Conservation (phyloP, 169 alveolate species). For the Cryptosporidium ubiquitum region DNA sequence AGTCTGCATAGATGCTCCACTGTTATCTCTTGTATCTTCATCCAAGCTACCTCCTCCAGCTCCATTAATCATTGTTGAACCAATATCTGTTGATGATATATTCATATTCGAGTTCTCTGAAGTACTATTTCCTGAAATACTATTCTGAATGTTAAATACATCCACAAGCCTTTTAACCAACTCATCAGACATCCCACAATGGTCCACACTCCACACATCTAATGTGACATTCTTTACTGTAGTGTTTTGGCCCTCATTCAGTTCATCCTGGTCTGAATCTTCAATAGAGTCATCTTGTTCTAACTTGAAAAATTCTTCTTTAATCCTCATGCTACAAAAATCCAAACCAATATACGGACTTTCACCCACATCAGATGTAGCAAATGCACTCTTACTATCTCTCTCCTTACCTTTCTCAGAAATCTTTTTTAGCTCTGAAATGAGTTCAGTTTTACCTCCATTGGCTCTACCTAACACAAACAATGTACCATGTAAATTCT, state of each 20-base stretch:
- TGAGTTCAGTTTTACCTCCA: constrained; percentile 42
- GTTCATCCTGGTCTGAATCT: not conserved
- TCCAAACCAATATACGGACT: constrained; percentile 53
- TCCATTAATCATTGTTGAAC: not conserved
- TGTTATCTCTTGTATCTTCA: not conserved
- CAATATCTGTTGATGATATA: not conserved
- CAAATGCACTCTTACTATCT: not conserved
- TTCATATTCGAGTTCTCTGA: not conserved
- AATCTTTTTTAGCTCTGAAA: constrained; percentile 38
- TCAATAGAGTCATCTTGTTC: not conserved
- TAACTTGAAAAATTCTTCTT: not conserved
- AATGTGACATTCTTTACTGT: not conserved
- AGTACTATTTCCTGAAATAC: not conserved
- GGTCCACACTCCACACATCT: constrained; percentile 70
- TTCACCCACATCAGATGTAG: not conserved
- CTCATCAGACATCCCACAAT: constrained; percentile 50
- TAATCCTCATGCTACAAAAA: constrained; percentile 15
- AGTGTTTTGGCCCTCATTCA: not conserved
- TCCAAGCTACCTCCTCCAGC: not conserved
- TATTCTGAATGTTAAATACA: constrained; percentile 30
- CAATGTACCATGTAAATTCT: constrained; percentile 55
- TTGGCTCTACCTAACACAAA: constrained; percentile 55
- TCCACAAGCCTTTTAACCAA: constrained; percentile 51
- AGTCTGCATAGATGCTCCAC: not conserved
- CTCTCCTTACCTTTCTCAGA: constrained; percentile 18